Percentiles rank a stretch among this genome's conserved stretches.
Evolutionary conservation across 495 filamentous ascomycete species (phyloP).

Genomic region (Penicillium roqueforti): DNA sequence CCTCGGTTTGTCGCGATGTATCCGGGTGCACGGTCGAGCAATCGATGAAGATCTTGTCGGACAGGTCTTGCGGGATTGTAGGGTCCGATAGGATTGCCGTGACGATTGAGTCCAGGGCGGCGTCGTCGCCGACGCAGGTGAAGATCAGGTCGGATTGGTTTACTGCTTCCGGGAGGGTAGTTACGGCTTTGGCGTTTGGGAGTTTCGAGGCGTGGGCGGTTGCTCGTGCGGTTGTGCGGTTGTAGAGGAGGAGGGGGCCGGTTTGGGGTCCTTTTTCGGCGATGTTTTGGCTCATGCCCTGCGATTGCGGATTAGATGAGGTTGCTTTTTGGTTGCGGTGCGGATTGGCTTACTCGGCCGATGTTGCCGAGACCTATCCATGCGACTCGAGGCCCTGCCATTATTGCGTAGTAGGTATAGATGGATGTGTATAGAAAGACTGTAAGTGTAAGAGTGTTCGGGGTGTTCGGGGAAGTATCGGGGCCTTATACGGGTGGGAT

Average conservation of each 20-base stretch:
- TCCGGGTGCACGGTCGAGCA: slow-evolving; percentile 87
- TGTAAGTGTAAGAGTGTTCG: not conserved
- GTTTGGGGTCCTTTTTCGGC: slow-evolving; percentile 68
- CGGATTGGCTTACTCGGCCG: slow-evolving; percentile 62
- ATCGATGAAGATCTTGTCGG: slow-evolving; percentile 57
- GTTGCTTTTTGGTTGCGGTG: slow-evolving; percentile 7
- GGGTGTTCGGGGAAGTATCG: not conserved
- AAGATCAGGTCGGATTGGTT: slow-evolving; percentile 73
- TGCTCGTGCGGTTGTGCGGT: slow-evolving; percentile 64
- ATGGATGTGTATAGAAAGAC: not conserved
- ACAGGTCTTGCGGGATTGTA: slow-evolving; percentile 29
- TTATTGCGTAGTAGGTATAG: slow-evolving; percentile 1
- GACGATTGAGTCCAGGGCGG: slow-evolving; percentile 57
- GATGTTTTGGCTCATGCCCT: slow-evolving; percentile 87
- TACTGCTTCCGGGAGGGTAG: slow-evolving; percentile 62
- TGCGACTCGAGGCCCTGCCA: slow-evolving; percentile 37
- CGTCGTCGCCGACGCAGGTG: slow-evolving; percentile 76
- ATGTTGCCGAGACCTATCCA: slow-evolving; percentile 93
- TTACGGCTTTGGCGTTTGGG: slow-evolving; percentile 57
- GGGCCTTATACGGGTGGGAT: slow-evolving; percentile 7
- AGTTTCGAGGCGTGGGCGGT: slow-evolving; percentile 52
- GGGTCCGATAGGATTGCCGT: slow-evolving; percentile 43
- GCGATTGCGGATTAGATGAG: slow-evolving; percentile 20
- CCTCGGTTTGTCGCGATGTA: slow-evolving; percentile 62
- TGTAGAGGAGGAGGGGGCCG: slow-evolving; percentile 70